Evolutionary conservation across 371 early-diverging fungal species (phyloP), one percentile per base, ranked within the genome.

Genomic region (Umbelopsis sp.): DNA sequence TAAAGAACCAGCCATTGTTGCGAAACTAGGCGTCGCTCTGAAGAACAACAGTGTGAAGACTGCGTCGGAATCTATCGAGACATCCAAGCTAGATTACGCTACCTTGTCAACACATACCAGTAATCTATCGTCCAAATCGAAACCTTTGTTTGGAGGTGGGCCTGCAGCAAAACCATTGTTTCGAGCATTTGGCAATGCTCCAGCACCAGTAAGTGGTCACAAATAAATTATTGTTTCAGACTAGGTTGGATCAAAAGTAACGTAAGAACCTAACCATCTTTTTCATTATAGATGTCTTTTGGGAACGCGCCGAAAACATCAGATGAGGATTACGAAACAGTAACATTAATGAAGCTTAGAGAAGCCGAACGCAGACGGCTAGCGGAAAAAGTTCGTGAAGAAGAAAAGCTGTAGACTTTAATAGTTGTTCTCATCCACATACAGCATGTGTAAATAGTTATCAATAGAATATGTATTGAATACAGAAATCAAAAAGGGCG

Each of bases 271-370:
- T 63, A 41, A 25, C 14, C 52, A 8, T 57, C 65, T 22, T 37
- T 32, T 53, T 52, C 12, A 14, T n/a, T 65, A 6, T 69, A 67
- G 70, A 9, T 70, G 2, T 63, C 71, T 14, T 70, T 68, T 70
- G 57, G 57, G 3, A 71, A 68, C 53, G 63, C 73, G 12, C 69
- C 74, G 1, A 52, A 45, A 18, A 44, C 73, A 22, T 82, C 77
- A 18, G 77, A 76, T 70, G 68, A 76, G 35, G 85, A 85, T 57
- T 80, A 77, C 62, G 82, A 80, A 67, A 69, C 82, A 6, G 74
- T 84, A 29, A 81, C 79, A 8, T 66, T 85, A 20, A 82, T 82
- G 80, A 80, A 82, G 62, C 70, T 81, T 69, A 68, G 82, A 65
- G 80, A 82, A 48, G 82, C 85, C 2, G 80, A 82, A 67, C 66